Percentiles rank a stretch among this genome's conserved stretches.
Evolutionary conservation across 106 monocot species (phyloP).

Genomic region (Phalaenopsis aphrodite): DNA sequence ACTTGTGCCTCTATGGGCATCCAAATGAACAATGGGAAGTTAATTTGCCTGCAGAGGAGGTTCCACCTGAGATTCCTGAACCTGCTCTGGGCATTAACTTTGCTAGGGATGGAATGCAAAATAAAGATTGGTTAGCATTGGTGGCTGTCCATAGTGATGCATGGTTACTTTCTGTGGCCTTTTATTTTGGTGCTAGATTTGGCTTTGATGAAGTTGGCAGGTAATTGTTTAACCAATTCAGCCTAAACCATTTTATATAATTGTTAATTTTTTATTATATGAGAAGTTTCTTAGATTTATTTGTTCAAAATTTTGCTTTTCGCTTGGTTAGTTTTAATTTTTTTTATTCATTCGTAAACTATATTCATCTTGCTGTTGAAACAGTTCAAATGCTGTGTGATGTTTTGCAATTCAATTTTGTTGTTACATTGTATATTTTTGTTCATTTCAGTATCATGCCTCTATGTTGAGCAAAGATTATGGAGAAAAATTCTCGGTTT

Average conservation of each 20-base stretch:
- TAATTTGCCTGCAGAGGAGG: slow-evolving; percentile 20
- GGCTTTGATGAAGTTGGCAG: slow-evolving; percentile 17
- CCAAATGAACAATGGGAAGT: slow-evolving; percentile 24
- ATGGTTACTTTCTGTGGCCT: slow-evolving; percentile 22
- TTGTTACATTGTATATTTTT: neutral
- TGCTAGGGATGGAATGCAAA: slow-evolving; percentile 21
- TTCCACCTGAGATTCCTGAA: slow-evolving; percentile 24
- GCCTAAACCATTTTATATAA: neutral
- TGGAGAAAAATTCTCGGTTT: neutral
- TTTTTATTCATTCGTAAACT: neutral
- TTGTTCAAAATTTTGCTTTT: neutral
- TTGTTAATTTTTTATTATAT: neutral
- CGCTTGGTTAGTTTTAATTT: neutral
- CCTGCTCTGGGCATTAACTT: slow-evolving; percentile 23
- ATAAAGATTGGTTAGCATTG: slow-evolving; percentile 20
- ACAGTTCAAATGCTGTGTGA: neutral
- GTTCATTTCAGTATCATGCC: neutral
- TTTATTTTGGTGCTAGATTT: slow-evolving; percentile 25
- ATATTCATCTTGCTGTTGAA: neutral
- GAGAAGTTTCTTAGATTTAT: no score
- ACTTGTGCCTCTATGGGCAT: slow-evolving; percentile 21
- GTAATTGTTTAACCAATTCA: slow-evolving; percentile 4
- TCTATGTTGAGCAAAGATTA: neutral
- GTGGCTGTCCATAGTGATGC: slow-evolving; percentile 25
- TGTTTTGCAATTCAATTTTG: neutral